Evolutionary conservation across 2,329 filamentous ascomycete genomes (phyloP), one percentile per base, ranked within the genome.

Genomic region (Knoxdaviesia capensis): DNA sequence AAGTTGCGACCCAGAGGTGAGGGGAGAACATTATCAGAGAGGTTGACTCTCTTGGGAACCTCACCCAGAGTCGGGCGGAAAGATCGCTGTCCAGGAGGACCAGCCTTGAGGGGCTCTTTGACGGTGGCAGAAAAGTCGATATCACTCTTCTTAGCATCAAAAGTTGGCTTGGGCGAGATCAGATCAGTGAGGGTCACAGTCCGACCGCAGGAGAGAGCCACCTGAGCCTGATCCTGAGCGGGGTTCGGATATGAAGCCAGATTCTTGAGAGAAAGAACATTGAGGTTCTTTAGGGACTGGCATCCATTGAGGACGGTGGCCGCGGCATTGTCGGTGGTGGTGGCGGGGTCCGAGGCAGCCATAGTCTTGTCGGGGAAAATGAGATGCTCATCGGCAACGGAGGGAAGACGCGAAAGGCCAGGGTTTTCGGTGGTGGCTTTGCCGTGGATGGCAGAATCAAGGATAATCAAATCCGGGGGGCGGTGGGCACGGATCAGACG

Each of bases 181-280:
- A 30, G 28, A 41, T 7, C 28, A n/a, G 34, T 6, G 10, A 34
- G 39, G 29, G 31, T 7, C 10, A 20, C 11, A 20, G 9, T 32
- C 31, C 20, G 11, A 4, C n/a, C 9, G 8, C 29, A 29, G 6
- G 33, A 29, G 20, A 44, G 32, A 32, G 38, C 34, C 30, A 34
- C 6, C 31, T 33, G 66, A 45, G 69, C 69, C 36, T 54, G 56
- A 52, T 64, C 64, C 52, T 71, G 69, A 51, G 59, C 64, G 6
- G 67, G 68, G 47, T 73, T 73, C 5, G 63, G 58, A 48, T 71
- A 73, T 2, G 69, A 71, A 9, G 69, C 69, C 48, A 73, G 51
- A 48, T 66, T 72, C 34, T 64, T 62, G 29, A 71, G 57, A 32
- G 60, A 64, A 48, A 69, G 68, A 49, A 65, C 59, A 9, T 58